Conservation (phyloP, 768 basidiomycete genomes). For the Hydnomerulius pinastri region DNA sequence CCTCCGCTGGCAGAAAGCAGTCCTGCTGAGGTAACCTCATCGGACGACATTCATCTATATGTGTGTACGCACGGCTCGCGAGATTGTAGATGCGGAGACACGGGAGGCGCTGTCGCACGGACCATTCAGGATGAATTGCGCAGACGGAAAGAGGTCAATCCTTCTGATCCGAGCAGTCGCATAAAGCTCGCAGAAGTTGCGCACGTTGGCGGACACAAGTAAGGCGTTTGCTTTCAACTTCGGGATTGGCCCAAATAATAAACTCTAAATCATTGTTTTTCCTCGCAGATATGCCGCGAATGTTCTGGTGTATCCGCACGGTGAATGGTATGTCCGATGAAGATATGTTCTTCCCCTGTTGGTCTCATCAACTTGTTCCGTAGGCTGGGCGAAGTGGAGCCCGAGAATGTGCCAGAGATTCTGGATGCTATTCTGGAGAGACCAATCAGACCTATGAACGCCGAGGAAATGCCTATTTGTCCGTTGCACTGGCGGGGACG, state of each 20-base stretch:
- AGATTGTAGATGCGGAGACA: conserved; percentile 78
- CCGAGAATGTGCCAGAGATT: conserved; percentile 56
- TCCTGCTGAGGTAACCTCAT: neutral
- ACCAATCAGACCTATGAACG: conserved; percentile 29
- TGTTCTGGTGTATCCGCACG: conserved; percentile 65
- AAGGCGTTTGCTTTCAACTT: conserved; percentile 29
- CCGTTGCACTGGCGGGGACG: conserved; percentile 68
- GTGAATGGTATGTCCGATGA: conserved; percentile 59
- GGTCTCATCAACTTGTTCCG: neutral
- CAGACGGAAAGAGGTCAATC: conserved; percentile 33
- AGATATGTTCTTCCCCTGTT: neutral
- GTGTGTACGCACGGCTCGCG: conserved; percentile 80
- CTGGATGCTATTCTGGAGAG: conserved; percentile 45
- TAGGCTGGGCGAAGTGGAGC: conserved; percentile 66
- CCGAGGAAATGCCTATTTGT: conserved; percentile 39
- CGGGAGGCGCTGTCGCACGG: conserved; percentile 56
- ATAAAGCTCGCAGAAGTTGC: conserved; percentile 62
- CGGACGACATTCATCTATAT: conserved; percentile 48
- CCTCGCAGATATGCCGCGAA: conserved; percentile 64
- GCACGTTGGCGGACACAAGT: conserved; percentile 88
- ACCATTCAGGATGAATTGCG: conserved; percentile 56
- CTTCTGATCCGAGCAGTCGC: conserved; percentile 31
- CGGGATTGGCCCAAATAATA: neutral
- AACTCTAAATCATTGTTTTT: conserved; percentile 6
- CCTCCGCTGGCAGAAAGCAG: conserved; percentile 24